Conservation (phyloP, 805 yeast species). For the Candida pseudofarinosa region DNA sequence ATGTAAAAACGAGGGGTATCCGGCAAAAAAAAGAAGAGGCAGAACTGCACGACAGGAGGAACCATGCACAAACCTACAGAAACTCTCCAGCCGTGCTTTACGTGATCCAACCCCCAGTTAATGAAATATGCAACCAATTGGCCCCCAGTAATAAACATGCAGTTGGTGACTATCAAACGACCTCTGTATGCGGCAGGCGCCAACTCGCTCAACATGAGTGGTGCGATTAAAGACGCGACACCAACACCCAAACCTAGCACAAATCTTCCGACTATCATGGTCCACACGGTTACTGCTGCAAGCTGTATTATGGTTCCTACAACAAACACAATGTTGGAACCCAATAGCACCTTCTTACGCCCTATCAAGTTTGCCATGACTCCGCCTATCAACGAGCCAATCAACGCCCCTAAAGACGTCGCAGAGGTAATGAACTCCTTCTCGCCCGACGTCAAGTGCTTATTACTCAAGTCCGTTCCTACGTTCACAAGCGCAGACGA, state of each 20-base stretch:
- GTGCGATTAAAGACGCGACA: constrained; percentile 90
- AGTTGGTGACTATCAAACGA: constrained; percentile 81
- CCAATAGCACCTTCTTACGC: constrained; percentile 77
- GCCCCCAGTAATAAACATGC: constrained; percentile 90
- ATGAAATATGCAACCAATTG: constrained; percentile 91
- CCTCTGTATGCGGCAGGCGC: constrained; percentile 94
- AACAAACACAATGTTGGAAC: constrained; percentile 76
- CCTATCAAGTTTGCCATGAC: constrained; percentile 78
- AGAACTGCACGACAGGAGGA: constrained; percentile 77
- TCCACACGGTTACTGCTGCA: constrained; percentile 77
- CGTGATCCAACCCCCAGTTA: constrained; percentile 78
- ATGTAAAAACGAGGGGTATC: constrained; percentile 93
- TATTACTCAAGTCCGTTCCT: constrained; percentile 65
- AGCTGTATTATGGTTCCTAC: constrained; percentile 85
- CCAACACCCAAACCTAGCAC: constrained; percentile 97
- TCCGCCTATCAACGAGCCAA: constrained; percentile 79
- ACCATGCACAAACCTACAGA: constrained; percentile 86
- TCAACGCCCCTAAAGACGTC: constrained; percentile 87
- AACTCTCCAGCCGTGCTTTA: constrained; percentile 87
- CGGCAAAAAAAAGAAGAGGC: constrained; percentile 79
- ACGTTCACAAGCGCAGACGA: constrained; percentile 89
- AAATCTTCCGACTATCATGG: constrained; percentile 88
- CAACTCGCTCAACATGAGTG: constrained; percentile 84
- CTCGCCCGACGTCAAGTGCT: constrained; percentile 63
- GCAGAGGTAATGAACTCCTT: constrained; percentile 92